Evolutionary conservation across 768 basidiomycete genomes (phyloP), one percentile per base, ranked within the genome.

Genomic region (Xerocomellus dryophilus): DNA sequence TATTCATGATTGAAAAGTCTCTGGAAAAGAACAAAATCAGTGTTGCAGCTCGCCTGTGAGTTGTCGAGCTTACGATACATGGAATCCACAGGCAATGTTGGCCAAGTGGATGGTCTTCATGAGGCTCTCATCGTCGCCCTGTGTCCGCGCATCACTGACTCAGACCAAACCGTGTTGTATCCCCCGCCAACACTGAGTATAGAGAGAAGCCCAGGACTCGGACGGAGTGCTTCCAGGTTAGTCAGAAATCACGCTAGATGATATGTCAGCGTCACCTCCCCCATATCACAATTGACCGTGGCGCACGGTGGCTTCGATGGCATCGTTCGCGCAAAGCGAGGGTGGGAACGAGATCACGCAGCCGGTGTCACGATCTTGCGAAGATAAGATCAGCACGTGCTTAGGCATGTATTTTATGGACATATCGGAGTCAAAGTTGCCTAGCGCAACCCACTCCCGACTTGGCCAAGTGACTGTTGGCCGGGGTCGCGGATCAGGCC

Each of bases 61-160:
- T 18, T 35, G 39, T 23, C 40, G 7, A 39, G 29, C 5, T 55
- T 34, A 84, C 81, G 81, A 82, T 20, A 81, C 84, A 61, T 87
- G 86, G 55, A 85, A 85, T 7, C 85, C 85, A 61, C 85, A 87
- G 0, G 85, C 85, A 15, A 86, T 72, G 54, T 85, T 84, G 0
- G 82, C 82, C 15, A 82, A 70, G 58, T 83, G 80, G 27, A 84
- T 81, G 11, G 76, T 78, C 49, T 77, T 73, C 79, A 81, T 81
- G 40, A 82, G 72, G 10, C 69, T 67, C 51, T 77, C 78, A 32
- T 82, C 81, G 34, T 82, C 78, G 7, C 75, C 77, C 81, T 81
- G 39, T 42, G 31, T 23, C 21, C 32, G 10, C 3, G 25, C 8
- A 3, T 51, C 43, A 39, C 11, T 17, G 4, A 43, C 29, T 51